Base-by-base conservation (phyloP, 164 flowering plant species). In the Annona squamosa region DNA sequence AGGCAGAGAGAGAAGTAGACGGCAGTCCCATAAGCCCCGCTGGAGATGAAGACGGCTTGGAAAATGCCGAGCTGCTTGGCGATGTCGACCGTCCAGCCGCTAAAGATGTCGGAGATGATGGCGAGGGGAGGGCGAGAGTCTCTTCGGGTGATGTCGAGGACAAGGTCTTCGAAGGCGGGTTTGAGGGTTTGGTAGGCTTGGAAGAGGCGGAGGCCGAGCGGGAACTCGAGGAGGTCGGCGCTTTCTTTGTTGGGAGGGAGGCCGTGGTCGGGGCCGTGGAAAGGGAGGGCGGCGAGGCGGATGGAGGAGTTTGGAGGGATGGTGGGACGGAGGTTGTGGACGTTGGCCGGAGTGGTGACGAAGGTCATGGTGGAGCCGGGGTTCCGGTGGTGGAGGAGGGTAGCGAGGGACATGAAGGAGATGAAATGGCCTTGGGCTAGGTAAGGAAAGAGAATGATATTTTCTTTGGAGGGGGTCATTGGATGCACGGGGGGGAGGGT, bases 261-360 rank as follows among this genome's bases (percentile, higher is more conserved):
- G 46, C 75, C 69, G 46, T 77, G 74, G 44, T 69, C 74, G n/a
- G 76, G 42, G 59, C 71, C 45, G 19, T 64, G 6, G 72, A 74
- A 77, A 5, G 80, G 80, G 63, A 77, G 80, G 4, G 69, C 18
- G 47, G 56, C 68, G 12, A 77, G 26, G 4, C 37, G 52, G 61
- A 77, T 70, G 59, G 69, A 45, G 13, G 65, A 41, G 45, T 41
- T 5, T 65, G 62, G 16, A 6, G 74, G 64, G 10, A 71, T 67
- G 45, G 62, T n/a, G 47, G 74, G 62, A n/a, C 45, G 43, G 65
- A 74, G 73, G 71, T 61, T 71, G 10, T 4, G n/a, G 52, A 65
- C 19, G 74, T 77, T 71, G 71, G 65, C 63, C 18, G 80, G 77
- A 37, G 80, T 77, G 46, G 10, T 74, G 47, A 70, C 72, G 63